Evolutionary conservation across 2,329 filamentous ascomycete species (phyloP).

Genomic region (Colletotrichum siamense): DNA sequence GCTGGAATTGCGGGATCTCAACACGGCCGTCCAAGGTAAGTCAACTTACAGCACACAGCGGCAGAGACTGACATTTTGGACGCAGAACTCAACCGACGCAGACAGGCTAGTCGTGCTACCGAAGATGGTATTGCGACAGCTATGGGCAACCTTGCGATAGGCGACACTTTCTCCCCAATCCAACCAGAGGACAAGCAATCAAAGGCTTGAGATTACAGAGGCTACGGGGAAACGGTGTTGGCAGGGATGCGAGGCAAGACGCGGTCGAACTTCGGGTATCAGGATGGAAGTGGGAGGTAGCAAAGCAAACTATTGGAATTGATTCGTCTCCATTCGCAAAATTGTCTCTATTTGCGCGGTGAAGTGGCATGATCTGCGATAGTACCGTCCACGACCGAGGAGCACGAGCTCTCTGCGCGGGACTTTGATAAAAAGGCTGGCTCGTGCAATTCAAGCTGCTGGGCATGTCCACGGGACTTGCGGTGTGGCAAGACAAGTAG

Average conservation of each 20-base stretch:
- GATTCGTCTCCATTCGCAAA: background rate
- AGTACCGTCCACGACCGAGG: background rate
- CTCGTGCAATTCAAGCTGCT: no score
- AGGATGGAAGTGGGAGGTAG: background rate
- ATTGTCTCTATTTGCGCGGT: background rate
- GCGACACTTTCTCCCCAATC: background rate
- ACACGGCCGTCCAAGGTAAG: background rate
- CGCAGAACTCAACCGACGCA: background rate
- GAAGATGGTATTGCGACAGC: background rate
- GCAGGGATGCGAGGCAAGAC: background rate
- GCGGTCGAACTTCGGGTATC: background rate
- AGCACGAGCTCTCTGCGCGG: no score
- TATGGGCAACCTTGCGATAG: background rate
- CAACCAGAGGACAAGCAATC: no score
- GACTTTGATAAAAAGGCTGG: no score
- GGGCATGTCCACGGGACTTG: no score
- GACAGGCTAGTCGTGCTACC: background rate
- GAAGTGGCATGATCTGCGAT: background rate
- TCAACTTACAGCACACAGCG: background rate
- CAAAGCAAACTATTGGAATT: background rate
- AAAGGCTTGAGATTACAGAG: background rate
- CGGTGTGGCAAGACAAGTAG: no score
- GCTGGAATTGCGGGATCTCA: background rate
- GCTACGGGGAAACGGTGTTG: background rate
- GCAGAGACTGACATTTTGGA: background rate